Conservation (phyloP, 129 eudicot genomes). For the Flaveria ramosissima region DNA sequence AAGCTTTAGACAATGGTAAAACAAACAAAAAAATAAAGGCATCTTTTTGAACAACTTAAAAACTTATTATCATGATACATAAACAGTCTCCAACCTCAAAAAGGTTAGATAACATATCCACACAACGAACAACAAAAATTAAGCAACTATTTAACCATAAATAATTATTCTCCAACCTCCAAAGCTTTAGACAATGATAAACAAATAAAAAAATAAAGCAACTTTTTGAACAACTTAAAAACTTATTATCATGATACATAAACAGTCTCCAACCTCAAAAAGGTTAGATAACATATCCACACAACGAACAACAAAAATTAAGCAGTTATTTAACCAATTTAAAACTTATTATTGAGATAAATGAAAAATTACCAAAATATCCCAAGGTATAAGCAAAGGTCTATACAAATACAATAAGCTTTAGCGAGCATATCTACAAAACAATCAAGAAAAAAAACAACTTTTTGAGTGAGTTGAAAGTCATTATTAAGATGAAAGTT, state of each 20-base stretch:
- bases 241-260: neutral
- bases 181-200: too few species aligned
- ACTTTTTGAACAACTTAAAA: neutral
- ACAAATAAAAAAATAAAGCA: neutral
- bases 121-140: neutral
- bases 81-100: conserved; percentile 30
- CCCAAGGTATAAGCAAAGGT: neutral
- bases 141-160: neutral
- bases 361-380: neutral
- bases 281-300: conserved; percentile 15
- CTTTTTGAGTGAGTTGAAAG: neutral
- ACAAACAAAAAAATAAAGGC: neutral
- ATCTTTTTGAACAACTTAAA: neutral
- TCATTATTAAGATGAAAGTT: neutral
- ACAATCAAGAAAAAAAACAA: neutral
- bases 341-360: neutral
- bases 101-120: conserved; percentile 18
- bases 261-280: conserved; percentile 30
- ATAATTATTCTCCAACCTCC: too few species aligned
- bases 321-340: neutral
- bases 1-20: neutral
- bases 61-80: neutral
- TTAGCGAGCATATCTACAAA: conserved; percentile 15
- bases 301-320: neutral
- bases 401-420: conserved; percentile 15